These are phyloP conservation scores for Verruconis gallopava DNA, from an alignment of 2,329 filamentous ascomycete genomes.

Conservation along the genomic window DNA sequence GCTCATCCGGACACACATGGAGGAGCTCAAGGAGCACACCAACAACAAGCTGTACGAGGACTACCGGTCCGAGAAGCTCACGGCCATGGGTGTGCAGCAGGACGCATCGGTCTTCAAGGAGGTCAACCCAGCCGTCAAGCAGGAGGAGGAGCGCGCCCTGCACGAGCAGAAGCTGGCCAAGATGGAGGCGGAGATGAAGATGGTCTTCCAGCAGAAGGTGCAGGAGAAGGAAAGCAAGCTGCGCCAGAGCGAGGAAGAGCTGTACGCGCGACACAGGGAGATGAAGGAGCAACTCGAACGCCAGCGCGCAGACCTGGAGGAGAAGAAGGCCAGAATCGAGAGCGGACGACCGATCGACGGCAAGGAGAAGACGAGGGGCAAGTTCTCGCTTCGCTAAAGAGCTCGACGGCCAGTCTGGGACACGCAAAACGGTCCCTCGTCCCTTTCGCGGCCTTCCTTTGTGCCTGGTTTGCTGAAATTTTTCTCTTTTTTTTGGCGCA, in stretches of 20 bases:
- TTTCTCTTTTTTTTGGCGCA: too few relatives aligned
- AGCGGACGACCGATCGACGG: constrained; percentile 92
- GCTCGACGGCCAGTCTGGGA: too few relatives aligned
- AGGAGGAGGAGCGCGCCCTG: constrained; percentile 93
- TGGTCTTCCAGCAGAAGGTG: constrained; percentile 99
- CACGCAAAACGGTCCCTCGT: too few relatives aligned
- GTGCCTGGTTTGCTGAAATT: too few relatives aligned
- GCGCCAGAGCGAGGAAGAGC: constrained; percentile 97
- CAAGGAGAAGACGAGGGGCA: constrained; percentile 64
- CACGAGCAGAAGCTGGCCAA: constrained; percentile 99
- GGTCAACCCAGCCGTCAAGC: constrained; percentile 99
- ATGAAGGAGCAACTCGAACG: constrained; percentile 99
- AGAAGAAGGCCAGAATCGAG: constrained; percentile 95
- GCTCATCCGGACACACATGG: constrained; percentile 99
- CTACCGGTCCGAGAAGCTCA: constrained; percentile 99
- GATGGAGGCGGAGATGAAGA: constrained; percentile 99
- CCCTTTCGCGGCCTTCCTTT: too few relatives aligned
- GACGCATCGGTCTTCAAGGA: constrained; percentile 99
- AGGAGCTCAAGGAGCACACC: constrained; percentile 99
- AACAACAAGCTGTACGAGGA: constrained; percentile 99
- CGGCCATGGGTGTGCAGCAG: constrained; percentile 94
- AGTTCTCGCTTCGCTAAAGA: constrained; percentile 85
- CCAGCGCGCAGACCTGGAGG: constrained; percentile 87
- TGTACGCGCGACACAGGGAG: constrained; percentile 94
- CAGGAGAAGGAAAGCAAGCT: constrained; percentile 99